phyloP scores from a whole-genome alignment of 768 basidiomycete species.

The Phallus indusiatus region DNA sequence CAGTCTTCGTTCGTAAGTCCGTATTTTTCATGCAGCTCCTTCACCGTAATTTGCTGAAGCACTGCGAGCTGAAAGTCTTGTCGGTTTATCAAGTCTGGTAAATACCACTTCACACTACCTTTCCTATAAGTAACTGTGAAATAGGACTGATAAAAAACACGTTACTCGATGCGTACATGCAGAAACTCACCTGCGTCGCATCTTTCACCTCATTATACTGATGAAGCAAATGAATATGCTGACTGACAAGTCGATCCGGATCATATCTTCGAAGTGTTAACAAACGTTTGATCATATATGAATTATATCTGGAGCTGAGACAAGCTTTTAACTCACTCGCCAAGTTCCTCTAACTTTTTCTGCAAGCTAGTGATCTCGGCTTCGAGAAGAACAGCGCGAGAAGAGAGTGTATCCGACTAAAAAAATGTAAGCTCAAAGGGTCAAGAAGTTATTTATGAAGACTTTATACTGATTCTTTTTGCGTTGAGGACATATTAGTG shows the following conservation, averaged over 20 bases:
- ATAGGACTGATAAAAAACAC: background rate
- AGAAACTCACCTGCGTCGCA: slow-evolving; percentile 52
- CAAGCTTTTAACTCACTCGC: slow-evolving; percentile 25
- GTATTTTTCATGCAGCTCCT: slow-evolving; percentile 65
- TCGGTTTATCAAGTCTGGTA: background rate
- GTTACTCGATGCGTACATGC: background rate
- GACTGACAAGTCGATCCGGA: slow-evolving; percentile 49
- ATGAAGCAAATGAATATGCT: slow-evolving; percentile 65
- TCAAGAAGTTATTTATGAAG: no score
- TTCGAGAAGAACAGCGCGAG: slow-evolving; percentile 24
- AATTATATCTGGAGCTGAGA: background rate
- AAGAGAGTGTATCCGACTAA: background rate
- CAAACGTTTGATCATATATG: background rate
- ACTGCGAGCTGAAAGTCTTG: slow-evolving; percentile 54
- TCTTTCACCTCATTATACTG: slow-evolving; percentile 78
- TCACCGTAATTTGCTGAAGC: slow-evolving; percentile 57
- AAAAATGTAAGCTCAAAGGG: no score
- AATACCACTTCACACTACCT: slow-evolving; percentile 32
- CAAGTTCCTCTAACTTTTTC: slow-evolving; percentile 24
- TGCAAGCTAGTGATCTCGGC: slow-evolving; percentile 41
- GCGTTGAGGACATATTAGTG: no score
- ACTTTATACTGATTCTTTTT: no score
- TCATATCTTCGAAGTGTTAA: slow-evolving; percentile 31
- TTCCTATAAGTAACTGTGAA: slow-evolving; percentile 66
- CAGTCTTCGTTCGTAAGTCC: slow-evolving; percentile 53